These are phyloP conservation scores for Chalciporus piperatus DNA, from an alignment of 768 basidiomycete species.

Conservation along the genomic window DNA sequence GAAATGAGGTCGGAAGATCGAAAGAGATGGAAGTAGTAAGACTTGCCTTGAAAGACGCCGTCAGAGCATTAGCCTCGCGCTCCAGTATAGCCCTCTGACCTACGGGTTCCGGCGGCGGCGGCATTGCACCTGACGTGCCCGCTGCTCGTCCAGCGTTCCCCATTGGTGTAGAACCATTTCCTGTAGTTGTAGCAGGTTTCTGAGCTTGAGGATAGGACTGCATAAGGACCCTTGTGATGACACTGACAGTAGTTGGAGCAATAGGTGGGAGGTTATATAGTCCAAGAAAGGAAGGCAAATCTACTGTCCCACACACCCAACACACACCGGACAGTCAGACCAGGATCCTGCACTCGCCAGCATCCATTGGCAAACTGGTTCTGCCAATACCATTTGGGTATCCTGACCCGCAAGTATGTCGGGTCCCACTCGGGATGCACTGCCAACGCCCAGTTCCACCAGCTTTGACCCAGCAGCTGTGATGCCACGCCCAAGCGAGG, in stretches of 20 bases:
- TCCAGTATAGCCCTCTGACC: conserved; percentile 47
- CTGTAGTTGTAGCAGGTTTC: conserved; percentile 29
- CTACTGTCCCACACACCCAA: neutral
- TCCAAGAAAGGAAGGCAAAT: conserved; percentile 26
- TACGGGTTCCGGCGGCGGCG: conserved; percentile 48
- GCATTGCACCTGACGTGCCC: conserved; percentile 40
- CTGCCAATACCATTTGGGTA: neutral
- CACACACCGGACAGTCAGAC: conserved; percentile 1
- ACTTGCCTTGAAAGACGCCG: conserved; percentile 55
- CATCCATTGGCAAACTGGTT: neutral
- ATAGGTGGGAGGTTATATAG: neutral
- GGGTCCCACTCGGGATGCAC: conserved; percentile 12
- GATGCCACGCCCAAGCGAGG: conserved; percentile 10
- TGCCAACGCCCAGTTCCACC: conserved; percentile 14
- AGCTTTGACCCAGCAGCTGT: conserved; percentile 16
- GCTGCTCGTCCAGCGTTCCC: conserved; percentile 26
- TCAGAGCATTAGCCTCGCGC: conserved; percentile 61
- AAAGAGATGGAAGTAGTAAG: neutral
- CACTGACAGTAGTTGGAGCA: too few species aligned
- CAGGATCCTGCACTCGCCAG: neutral
- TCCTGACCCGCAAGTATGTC: conserved; percentile 21
- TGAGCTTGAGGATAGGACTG: conserved; percentile 41
- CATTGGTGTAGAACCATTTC: conserved; percentile 10
- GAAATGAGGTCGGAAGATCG: neutral
- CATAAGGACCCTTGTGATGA: conserved; percentile 40